Base-by-base conservation (phyloP, 306 rosid genomes). In the Arachis hypogaea region DNA sequence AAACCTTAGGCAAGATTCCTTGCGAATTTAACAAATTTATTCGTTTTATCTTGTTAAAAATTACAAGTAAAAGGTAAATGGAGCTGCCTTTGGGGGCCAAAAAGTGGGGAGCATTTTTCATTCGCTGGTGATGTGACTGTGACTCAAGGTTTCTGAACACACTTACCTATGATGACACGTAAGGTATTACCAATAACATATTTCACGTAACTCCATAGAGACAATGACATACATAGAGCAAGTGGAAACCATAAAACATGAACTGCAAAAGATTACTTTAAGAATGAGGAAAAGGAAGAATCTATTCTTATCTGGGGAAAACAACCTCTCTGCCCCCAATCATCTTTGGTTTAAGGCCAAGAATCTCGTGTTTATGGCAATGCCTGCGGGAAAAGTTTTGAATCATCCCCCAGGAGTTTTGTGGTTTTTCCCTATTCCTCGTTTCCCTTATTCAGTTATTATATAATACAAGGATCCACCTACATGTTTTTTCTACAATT, bases 221-320 rank as follows among this genome's bases (percentile, higher is more conserved):
- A 22, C 28, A 22, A 22, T 22, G 28, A 33, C 38, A 33, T 33
- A 33, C 4, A 2, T 33, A 33, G 38, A 33, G 38, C 38, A 33
- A 33, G 38, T 33, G 4, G 3, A 4, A 33, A 33, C 38, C 38
- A 33, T 33, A 63, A 50, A 64, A 49, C 28, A 68, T 65, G 75
- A 79, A 72, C 73, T 72, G 59, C 54, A 75, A 81, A 79, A 83
- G 89, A 71, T 80, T 86, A 72, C 82, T 85, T 84, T 81, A 65
- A 11, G 79, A 56, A 75, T 10, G 82, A 83, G 82, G 63, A 30
- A 88, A 87, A 90, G 88, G 84, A 89, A 89, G 97, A 91, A 92
- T 91, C 70, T 80, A 82, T 94, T 84, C 93, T 59, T 78, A 83
- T n/a, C 83, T 71, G 50, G 47, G 33, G 11, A 75, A 75, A 79